A percentile compares a stretch with the other conserved stretches of the same genome.
These are phyloP conservation scores for Davidsoniella virescens DNA, from an alignment of 2,329 filamentous ascomycete genomes.

Conservation along the genomic window DNA sequence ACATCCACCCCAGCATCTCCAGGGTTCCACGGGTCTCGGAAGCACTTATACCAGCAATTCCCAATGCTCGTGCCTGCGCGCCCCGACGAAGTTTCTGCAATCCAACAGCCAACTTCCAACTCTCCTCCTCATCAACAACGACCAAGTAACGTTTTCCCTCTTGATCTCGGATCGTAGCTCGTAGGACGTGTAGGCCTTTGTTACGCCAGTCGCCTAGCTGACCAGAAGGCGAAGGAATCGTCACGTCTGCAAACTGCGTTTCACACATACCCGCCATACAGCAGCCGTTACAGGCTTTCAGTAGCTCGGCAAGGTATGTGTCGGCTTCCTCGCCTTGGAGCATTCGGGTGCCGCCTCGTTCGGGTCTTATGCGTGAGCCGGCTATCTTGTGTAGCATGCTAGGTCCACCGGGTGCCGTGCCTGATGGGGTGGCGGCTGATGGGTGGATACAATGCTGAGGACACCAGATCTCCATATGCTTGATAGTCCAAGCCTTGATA, in stretches of 20 bases:
- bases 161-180: slow-evolving; percentile 47
- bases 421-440: slow-evolving; percentile 25
- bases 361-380: slow-evolving; percentile 28
- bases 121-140: slow-evolving; percentile 46
- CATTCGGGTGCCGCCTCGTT: slow-evolving; percentile 32
- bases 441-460: slow-evolving; percentile 43
- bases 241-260: slow-evolving; percentile 28
- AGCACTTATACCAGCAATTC: slow-evolving; percentile 38
- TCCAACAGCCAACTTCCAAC: slow-evolving; percentile 50
- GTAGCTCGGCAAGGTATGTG: slow-evolving; percentile 43
- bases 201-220: slow-evolving; percentile 38
- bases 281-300: slow-evolving; percentile 47
- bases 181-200: slow-evolving; percentile 43
- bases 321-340: slow-evolving; percentile 51
- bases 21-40: slow-evolving; percentile 38
- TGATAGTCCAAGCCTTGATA: slow-evolving; percentile 94
- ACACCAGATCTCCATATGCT: slow-evolving; percentile 78
- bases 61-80: slow-evolving; percentile 41
- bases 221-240: slow-evolving; percentile 23
- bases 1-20: slow-evolving; percentile 40
- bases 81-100: slow-evolving; percentile 44
- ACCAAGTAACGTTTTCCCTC: slow-evolving; percentile 52
- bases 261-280: slow-evolving; percentile 40
- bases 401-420: slow-evolving; percentile 23
- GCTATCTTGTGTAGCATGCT: slow-evolving; percentile 33